Base-by-base conservation (phyloP, 2,329 filamentous ascomycete genomes). In the Epichloe hybrida region DNA sequence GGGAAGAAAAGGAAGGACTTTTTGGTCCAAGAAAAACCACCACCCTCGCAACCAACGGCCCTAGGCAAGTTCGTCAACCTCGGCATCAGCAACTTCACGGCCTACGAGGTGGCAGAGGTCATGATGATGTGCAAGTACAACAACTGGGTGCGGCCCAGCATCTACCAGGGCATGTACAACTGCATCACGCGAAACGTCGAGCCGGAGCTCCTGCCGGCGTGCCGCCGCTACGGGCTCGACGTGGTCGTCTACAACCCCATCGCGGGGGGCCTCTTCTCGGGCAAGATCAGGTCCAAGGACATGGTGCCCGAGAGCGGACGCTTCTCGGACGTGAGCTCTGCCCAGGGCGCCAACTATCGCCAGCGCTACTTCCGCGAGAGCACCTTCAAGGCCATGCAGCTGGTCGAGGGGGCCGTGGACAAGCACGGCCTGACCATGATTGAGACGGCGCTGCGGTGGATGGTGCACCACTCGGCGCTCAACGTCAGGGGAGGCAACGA, bases 81-180 rank as follows among this genome's bases (percentile, higher is more conserved):
- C 12, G 89, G 88, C 2, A 69, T 96, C 52, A 86, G 80, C 59
- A 95, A 95, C 69, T 95, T 83, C 64, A 86, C 88, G 0, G 83
- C 88, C 0, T 93, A 84, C 62, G 89, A 95, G 64, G 86, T 95
- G 9, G 88, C 88, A 0, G 89, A 95, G 68, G 79, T 94, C 9
- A 84, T 84, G 52, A 78, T 88, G 66, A 83, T 81, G 39, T 91
- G 86, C 73, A 84, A 84, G 59, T 80, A 85, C 68, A 83, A 86
- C 60, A 79, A 79, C 54, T 94, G 86, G 86, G 85, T 94, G 15
- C 78, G 83, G 39, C 88, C 88, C 1, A 88, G 84, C 0, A 80
- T 94, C 51, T 95, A 88, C 67, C 88, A 93, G 67, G 89, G 76
- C 59, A 91, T 94, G 86, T 91, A 91, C 68, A 91, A 91, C 66